Conservation (phyloP, 2,329 filamentous ascomycete genomes). For the Cladosporium sp. region DNA sequence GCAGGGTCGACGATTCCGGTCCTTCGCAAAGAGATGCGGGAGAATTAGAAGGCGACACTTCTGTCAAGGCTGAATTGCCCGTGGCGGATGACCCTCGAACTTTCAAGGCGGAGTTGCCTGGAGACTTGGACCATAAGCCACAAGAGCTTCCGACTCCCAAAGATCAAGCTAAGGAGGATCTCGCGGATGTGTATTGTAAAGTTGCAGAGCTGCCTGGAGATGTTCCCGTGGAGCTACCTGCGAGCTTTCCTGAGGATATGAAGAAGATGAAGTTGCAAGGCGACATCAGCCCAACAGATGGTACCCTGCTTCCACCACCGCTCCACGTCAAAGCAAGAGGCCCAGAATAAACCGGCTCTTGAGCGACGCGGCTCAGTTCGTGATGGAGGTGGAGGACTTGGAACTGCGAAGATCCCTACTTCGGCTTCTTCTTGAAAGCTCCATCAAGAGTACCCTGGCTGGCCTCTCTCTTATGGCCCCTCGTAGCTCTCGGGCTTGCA, state of each 20-base stretch:
- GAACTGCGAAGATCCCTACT: not conserved
- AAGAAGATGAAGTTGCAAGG: not conserved
- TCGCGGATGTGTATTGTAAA: conserved; percentile 4
- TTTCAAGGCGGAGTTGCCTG: not conserved
- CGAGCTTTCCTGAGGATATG: not conserved
- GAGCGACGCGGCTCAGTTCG: too few species aligned
- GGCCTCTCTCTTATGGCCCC: conserved; percentile 29
- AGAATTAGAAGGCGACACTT: not conserved
- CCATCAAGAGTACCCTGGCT: conserved; percentile 31
- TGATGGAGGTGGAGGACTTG: too few species aligned
- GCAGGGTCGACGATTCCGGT: conserved; percentile 15
- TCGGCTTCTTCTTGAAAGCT: conserved; percentile 27
- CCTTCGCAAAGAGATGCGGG: not conserved
- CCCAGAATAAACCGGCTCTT: too few species aligned
- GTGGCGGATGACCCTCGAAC: not conserved
- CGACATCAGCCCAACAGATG: too few species aligned
- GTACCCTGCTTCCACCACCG: too few species aligned
- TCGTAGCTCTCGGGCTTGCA: not conserved
- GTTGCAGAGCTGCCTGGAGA: conserved; percentile 14
- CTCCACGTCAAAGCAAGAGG: too few species aligned
- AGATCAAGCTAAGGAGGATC: not conserved
- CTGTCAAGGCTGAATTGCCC: not conserved
- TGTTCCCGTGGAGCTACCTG: conserved; percentile 7
- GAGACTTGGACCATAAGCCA: not conserved
- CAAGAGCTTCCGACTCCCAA: not conserved